phyloP scores from a whole-genome alignment of 1,284 basidiomycete species.

The Coniophora puteana region DNA sequence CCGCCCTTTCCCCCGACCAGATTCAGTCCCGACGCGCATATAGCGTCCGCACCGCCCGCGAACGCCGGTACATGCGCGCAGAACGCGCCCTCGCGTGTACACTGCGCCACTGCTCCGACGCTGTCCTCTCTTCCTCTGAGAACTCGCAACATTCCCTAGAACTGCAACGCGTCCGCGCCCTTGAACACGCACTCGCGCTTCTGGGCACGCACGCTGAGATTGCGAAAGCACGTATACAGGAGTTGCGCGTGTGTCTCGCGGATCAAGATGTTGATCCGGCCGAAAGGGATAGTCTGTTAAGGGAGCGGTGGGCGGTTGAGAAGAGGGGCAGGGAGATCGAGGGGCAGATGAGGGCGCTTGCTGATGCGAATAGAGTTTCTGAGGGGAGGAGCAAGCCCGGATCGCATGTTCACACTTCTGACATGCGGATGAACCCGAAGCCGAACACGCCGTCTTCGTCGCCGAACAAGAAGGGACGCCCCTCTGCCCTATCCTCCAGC shows the following conservation, averaged over 20 bases:
- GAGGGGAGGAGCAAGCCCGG: constrained; percentile 19
- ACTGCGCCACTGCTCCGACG: constrained; percentile 23
- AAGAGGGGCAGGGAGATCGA: constrained; percentile 34
- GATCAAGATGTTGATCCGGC: constrained; percentile 33
- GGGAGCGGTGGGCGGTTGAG: constrained; percentile 49
- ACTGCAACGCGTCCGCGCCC: constrained; percentile 42
- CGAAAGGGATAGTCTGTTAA: constrained; percentile 33
- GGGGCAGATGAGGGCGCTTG: constrained; percentile 29
- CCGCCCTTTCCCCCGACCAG: constrained; percentile 26
- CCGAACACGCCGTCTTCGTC: no score
- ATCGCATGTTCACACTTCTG: no score
- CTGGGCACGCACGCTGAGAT: constrained; percentile 44
- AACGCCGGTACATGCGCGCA: constrained; percentile 36
- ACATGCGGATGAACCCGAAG: no score
- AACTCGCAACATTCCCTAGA: constrained; percentile 32
- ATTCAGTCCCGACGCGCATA: constrained; percentile 15
- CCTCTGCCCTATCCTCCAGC: no score
- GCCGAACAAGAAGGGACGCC: no score
- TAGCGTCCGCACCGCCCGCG: constrained; percentile 22
- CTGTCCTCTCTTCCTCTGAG: no score
- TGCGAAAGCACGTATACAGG: constrained; percentile 36
- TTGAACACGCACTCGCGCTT: constrained; percentile 38
- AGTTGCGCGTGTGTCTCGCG: constrained; percentile 36
- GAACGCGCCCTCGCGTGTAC: constrained; percentile 34
- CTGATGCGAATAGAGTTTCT: constrained; percentile 21